Base-by-base conservation (phyloP, 208 protist species). In the Blechomonas ayalai region DNA sequence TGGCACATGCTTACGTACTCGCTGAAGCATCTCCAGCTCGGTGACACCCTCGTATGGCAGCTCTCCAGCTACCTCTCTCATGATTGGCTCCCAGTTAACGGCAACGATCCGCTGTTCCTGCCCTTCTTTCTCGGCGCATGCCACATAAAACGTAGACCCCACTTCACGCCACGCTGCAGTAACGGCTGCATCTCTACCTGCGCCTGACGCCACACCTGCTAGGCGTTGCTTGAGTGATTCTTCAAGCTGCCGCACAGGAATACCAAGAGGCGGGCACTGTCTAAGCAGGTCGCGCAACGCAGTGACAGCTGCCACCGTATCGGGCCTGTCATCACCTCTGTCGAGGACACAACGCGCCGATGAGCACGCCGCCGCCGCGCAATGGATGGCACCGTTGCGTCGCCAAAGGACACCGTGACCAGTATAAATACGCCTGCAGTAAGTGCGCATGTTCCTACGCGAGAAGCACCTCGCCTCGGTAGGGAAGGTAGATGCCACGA, bases 21-120 rank as follows among this genome's bases (percentile, higher is more conserved):
- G 26, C 7, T 48, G 12, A 23, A 72, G 20, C 10, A 89, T 44
- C 19, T 61, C 59, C 4, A 15, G 24, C 59, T 92, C 79, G 18
- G 64, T 65, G 32, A 74, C 69, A 5, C 83, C 83, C 40, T 92
- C 83, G 26, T 51, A 53, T 1, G 83, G 83, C 12, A 92, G 46
- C 4, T 3, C 0, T 4, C 39, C 40, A 4, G 76, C 68, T 8
- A 82, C 41, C 15, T 13, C 36, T 27, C 24, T 26, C 41, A 86
- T 35, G 8, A 49, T 56, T 5, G 45, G 40, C 3, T 59, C 39
- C 80, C 83, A 92, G 49, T 82, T 54, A 27, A 72, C 56, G 34
- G 64, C 48, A 19, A 78, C 36, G 45, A 67, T 38, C 31, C 16
- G 13, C 40, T 24, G 22, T 16, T 24, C 49, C 23, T 9, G n/a